Percentiles rank a stretch among this genome's conserved stretches.
Conservation (phyloP, 306 rosid genomes). For the Rosa persica region DNA sequence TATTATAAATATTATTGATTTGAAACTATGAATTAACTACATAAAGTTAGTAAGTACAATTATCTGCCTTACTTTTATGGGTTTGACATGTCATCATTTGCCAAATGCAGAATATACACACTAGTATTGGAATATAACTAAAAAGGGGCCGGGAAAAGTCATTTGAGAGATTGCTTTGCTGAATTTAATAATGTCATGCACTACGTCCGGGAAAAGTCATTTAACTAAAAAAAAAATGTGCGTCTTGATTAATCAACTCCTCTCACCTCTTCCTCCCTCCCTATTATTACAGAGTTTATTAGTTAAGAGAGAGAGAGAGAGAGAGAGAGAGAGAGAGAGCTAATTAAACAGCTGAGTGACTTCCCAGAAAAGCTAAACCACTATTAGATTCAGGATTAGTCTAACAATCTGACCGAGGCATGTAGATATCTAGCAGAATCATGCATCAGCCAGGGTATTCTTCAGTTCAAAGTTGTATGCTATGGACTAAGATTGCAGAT, state of each 20-base stretch:
- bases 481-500: not conserved
- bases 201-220: not conserved
- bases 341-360: not conserved
- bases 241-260: not conserved
- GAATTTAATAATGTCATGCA: not conserved
- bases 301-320: not conserved
- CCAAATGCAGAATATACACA: not conserved
- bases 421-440: not conserved
- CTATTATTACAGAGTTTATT: not conserved
- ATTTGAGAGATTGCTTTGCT: not conserved
- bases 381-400: not conserved
- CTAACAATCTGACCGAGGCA: not conserved
- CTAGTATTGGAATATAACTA: not conserved
- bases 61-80: not conserved
- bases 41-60: not conserved
- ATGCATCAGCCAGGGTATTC: not conserved
- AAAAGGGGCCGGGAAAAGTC: not conserved
- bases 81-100: not conserved
- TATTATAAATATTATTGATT: not conserved
- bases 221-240: too few species aligned
- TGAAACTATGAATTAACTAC: not conserved
- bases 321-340: too few species aligned
- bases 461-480: not conserved
- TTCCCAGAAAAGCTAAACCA: not conserved
- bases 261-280: constrained; percentile 3